phyloP scores from a whole-genome alignment of 768 basidiomycete species.

The Rhodotorula sphaerocarpa region DNA sequence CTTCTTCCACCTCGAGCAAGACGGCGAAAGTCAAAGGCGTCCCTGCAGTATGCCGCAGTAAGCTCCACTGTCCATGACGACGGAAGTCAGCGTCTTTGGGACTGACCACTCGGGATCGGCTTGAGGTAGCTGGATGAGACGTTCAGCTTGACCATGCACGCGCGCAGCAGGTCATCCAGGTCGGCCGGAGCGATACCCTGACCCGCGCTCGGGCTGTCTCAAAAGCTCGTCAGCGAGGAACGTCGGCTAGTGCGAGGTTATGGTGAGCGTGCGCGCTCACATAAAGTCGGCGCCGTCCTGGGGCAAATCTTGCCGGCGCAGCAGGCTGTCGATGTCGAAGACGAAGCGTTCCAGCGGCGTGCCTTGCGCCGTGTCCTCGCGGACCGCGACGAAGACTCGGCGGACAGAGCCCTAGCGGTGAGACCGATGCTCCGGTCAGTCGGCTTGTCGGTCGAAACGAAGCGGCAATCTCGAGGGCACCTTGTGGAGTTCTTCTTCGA shows the following conservation, averaged over 20 bases:
- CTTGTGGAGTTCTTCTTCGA: conserved; percentile 63
- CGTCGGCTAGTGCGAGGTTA: neutral
- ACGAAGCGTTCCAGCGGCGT: conserved; percentile 80
- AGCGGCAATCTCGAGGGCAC: too few relatives aligned
- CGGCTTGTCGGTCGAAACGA: neutral
- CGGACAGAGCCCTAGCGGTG: conserved; percentile 66
- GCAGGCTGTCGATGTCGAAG: conserved; percentile 71
- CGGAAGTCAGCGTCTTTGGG: too few relatives aligned
- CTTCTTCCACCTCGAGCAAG: conserved; percentile 32
- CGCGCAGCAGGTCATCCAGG: conserved; percentile 68
- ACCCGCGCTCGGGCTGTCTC: too few relatives aligned
- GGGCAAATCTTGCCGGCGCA: neutral
- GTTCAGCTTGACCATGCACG: conserved; percentile 69
- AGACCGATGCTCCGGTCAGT: fast-evolving
- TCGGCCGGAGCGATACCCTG: conserved; percentile 57
- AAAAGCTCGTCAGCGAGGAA: too few relatives aligned
- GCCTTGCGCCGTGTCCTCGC: conserved; percentile 57
- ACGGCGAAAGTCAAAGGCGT: conserved; percentile 10
- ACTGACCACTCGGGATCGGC: conserved; percentile 38
- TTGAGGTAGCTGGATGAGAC: conserved; percentile 66
- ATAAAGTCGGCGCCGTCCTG: conserved; percentile 47
- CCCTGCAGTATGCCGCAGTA: conserved; percentile 1
- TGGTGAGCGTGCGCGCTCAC: conserved; percentile 1
- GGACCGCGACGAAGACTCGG: conserved; percentile 75
- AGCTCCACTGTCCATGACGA: too few relatives aligned